Evolutionary conservation across 176 grass and related monocot species (phyloP), one percentile per base, ranked within the genome.

Genomic region (Carex pumila): DNA sequence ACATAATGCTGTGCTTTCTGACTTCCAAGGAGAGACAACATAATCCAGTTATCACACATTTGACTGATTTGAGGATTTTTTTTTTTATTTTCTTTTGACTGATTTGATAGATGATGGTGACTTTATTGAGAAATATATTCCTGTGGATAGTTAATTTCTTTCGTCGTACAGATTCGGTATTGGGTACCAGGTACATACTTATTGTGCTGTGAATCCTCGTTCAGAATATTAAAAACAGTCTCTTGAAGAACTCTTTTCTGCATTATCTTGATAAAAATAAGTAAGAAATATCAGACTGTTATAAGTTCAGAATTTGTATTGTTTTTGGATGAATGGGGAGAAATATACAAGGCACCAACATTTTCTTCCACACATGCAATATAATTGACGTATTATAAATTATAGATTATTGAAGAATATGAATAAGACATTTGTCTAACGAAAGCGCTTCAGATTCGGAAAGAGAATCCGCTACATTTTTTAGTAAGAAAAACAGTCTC

Each of bases 1-100:
- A 83, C 80, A 83, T 83, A 83, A 83, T 82, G 80, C 61, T 83
- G 17, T 50, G 61, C 3, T 83, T 83, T 83, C 80, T 83, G 80
- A 83, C 80, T 54, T 30, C 31, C 63, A 65, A 52, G 60, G 22
- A 54, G 80, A 82, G 80, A 83, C 80, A 83, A 83, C 80, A 83
- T 82, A 53, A 66, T 47, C 79, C 36, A 47, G 58, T 83, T 55
- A 77, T 56, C 50, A 55, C 49, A 54, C 80, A 52, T 66, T 83
- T 83, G 80, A 83, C 61, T 83, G 80, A 83, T 83, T 82, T 83
- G 61, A 67, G 80, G 80, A 83, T 67, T 62, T 50, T 64, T 65
- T 30, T 52, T 83, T 83, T 50, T 61, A 18, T 34, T 76, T 66
- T 6, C 61, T 64, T 43, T 61, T 61, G 79, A 62, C 58, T 81